Conservation (phyloP, 352 stramenopile genomes). For the Pythium monospermum region DNA sequence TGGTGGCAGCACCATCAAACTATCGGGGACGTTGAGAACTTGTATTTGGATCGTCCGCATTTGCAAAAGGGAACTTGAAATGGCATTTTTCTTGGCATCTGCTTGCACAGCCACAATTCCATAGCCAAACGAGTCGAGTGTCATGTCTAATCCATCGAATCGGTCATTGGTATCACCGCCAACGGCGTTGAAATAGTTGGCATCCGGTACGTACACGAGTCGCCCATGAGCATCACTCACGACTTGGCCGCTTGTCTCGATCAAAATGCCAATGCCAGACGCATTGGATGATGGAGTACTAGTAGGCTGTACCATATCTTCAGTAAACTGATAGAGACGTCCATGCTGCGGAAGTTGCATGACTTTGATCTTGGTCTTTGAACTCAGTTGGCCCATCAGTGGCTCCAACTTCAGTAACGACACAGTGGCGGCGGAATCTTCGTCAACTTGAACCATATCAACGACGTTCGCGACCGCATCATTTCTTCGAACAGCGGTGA, state of each 20-base stretch:
- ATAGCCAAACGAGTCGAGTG: conserved; percentile 8
- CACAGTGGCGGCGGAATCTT: conserved; percentile 45
- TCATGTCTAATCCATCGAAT: not conserved
- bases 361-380: conserved; percentile 30
- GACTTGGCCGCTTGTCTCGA: not conserved
- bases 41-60: conserved; percentile 30
- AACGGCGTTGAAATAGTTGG: conserved; percentile 17
- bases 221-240: conserved; percentile 9
- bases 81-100: too few species aligned
- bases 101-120: not conserved
- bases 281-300: too few species aligned
- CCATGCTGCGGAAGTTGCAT: conserved; percentile 35
- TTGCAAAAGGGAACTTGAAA: not conserved
- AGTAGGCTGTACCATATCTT: too few species aligned
- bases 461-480: conserved; percentile 4
- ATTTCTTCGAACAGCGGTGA: too few species aligned
- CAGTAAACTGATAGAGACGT: conserved; percentile 44
- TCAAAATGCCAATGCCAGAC: not conserved
- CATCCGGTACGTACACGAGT: conserved; percentile 15
- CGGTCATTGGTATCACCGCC: not conserved
- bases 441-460: conserved; percentile 32
- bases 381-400: conserved; percentile 26
- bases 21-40: conserved; percentile 46
- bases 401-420: conserved; percentile 36
- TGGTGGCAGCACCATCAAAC: conserved; percentile 41